Percentiles rank a stretch among this genome's conserved stretches.
Evolutionary conservation across 306 rosid species (phyloP).

Genomic region (Vigna nakashimae): DNA sequence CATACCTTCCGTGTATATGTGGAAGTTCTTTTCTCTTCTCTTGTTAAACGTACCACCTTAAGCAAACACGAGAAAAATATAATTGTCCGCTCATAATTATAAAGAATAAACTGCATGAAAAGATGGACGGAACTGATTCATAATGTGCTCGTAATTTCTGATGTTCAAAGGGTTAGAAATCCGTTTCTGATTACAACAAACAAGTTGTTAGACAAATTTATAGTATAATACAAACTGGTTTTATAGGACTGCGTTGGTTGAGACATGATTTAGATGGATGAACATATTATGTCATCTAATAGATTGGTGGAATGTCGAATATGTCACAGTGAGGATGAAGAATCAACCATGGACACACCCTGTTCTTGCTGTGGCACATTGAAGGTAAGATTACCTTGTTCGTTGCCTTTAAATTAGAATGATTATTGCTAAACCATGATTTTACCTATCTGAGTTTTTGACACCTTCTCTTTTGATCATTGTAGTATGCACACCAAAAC

Average conservation of each 20-base stretch:
- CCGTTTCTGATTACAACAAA: too few species aligned
- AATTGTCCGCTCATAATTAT: neutral
- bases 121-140: neutral
- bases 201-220: too few species aligned
- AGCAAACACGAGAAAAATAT: conserved; percentile 16
- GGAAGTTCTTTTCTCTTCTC: conserved; percentile 33
- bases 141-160: conserved; percentile 18
- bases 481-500: conserved; percentile 82
- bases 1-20: conserved; percentile 32
- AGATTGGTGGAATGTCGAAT: conserved; percentile 71
- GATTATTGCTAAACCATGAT: too few species aligned
- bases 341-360: conserved; percentile 83
- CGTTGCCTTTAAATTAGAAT: neutral
- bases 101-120: conserved; percentile 13
- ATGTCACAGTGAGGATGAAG: conserved; percentile 84
- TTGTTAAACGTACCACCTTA: conserved; percentile 27
- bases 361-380: conserved; percentile 90
- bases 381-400: conserved; percentile 60
- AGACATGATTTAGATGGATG: conserved; percentile 52
- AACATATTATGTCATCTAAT: conserved; percentile 42
- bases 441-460: neutral
- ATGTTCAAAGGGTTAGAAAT: neutral
- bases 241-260: conserved; percentile 1
- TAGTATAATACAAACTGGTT: too few species aligned
- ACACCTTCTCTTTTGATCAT: conserved; percentile 17